Base-by-base conservation (phyloP, 805 yeast genomes). In the Wilhelminamyces savonicus region DNA sequence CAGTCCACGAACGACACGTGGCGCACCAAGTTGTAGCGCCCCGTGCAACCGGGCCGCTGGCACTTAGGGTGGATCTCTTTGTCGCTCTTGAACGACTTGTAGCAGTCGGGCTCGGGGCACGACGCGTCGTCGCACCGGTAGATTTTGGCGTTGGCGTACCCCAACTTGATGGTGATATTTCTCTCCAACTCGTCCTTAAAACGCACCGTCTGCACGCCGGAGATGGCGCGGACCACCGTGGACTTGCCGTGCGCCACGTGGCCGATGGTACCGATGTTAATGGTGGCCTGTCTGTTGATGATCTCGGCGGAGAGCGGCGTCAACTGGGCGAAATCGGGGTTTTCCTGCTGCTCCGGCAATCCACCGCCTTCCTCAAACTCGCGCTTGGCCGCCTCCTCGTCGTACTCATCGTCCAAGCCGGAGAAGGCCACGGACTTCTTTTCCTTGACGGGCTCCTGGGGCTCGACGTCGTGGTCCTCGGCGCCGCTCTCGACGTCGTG, bases 281-380 rank as follows among this genome's bases (percentile, higher is more conserved):
- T 86, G 28, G 99, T 92, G 39, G 99, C 99, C 69, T 92, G 99
- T 74, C 98, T 83, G 61, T 84, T 85, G 65, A 92, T 92, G 55
- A 92, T 94, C 53, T 88, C 98, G 31, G 95, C 92, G 6, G 94
- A 81, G 39, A 85, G 67, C 20, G 98, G 97, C 27, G 90, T 84
- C 63, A 92, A 65, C 43, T 65, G 54, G 23, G 82, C 43, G 50
- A 90, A 82, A 54, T 88, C 96, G 35, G 94, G 94, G 62, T 84
- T 69, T 23, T 72, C 81, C 34, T 96, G 95, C 64, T 92, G 98
- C 57, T 83, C 95, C 32, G 98, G 98, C 36, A 92, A 74, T 30
- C 98, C 98, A 36, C 97, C 97, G 58, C 97, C 96, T 61, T 86
- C 97, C 70, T 85, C 94, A 48, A 92, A 88, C 57, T 90, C 97